Evolutionary conservation across 176 grass and related monocot species (phyloP).

Genomic region (Thalia dealbata): DNA sequence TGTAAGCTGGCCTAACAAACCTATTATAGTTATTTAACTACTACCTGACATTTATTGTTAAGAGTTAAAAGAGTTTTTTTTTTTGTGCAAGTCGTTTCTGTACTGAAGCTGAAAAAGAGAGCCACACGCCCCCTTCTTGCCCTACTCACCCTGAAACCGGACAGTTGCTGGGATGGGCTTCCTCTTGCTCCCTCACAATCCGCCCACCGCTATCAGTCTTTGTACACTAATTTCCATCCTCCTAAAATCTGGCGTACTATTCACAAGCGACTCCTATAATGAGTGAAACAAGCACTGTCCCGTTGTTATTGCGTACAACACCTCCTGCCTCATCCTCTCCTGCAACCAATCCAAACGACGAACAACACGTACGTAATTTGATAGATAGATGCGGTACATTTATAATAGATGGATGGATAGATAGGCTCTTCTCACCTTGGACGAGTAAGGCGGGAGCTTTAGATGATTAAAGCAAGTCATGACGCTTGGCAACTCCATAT

Average conservation of each 20-base stretch:
- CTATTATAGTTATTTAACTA: too few relatives aligned
- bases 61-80: too few relatives aligned
- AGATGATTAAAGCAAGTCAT: slow-evolving; percentile 99
- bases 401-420: background rate
- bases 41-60: too few relatives aligned
- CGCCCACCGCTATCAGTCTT: background rate
- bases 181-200: slow-evolving; percentile 15
- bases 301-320: slow-evolving; percentile 59
- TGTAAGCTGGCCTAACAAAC: too few relatives aligned
- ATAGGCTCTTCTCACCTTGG: slow-evolving; percentile 43
- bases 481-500: slow-evolving; percentile 80
- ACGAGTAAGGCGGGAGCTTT: slow-evolving; percentile 86
- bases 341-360: too few relatives aligned
- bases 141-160: too few relatives aligned
- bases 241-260: too few relatives aligned
- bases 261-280: slow-evolving; percentile 24
- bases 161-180: background rate
- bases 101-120: too few relatives aligned
- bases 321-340: slow-evolving; percentile 57
- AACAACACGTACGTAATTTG: too few relatives aligned
- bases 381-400: too few relatives aligned
- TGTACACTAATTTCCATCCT: background rate
- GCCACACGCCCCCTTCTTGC: too few relatives aligned
- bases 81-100: too few relatives aligned
- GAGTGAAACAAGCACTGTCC: slow-evolving; percentile 71